phyloP scores from a whole-genome alignment of 106 monocot species.

The Dactylorhiza incarnata region DNA sequence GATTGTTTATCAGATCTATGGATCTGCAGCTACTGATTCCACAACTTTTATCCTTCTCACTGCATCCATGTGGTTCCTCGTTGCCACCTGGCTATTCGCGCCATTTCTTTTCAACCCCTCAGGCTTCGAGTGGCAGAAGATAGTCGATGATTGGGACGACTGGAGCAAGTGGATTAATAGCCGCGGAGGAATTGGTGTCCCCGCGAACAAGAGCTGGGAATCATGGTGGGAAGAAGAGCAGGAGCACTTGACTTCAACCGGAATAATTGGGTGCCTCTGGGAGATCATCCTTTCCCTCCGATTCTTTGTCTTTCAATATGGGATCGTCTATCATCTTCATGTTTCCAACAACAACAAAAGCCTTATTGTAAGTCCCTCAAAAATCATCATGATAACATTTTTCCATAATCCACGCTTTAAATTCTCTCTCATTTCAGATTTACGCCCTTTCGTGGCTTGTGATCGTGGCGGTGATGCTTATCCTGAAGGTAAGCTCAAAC shows the following conservation, averaged over 20 bases:
- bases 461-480: slow-evolving; percentile 76
- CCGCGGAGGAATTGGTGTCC: slow-evolving; percentile 87
- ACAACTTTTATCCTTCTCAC: slow-evolving; percentile 55
- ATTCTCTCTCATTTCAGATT: slow-evolving; percentile 40
- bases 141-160: slow-evolving; percentile 96
- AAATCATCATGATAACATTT: background rate
- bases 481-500: slow-evolving; percentile 51
- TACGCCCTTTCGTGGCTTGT: slow-evolving; percentile 97
- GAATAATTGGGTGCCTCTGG: slow-evolving; percentile 71
- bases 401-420: background rate
- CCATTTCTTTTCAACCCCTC: slow-evolving; percentile 98
- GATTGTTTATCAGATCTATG: slow-evolving; percentile 71
- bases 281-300: slow-evolving; percentile 82
- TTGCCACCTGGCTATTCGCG: slow-evolving; percentile 79
- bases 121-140: slow-evolving; percentile 96
- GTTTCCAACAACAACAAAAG: slow-evolving; percentile 65
- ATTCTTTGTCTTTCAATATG: slow-evolving; percentile 95
- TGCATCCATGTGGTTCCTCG: slow-evolving; percentile 92
- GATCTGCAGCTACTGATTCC: slow-evolving; percentile 39
- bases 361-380: slow-evolving; percentile 46
- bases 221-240: slow-evolving; percentile 99
- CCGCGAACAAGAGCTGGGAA: slow-evolving; percentile 94
- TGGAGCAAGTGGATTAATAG: slow-evolving; percentile 93
- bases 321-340: slow-evolving; percentile 84
- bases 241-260: slow-evolving; percentile 77